These are phyloP conservation scores for Phanerodontia chrysosporium DNA, from an alignment of 768 basidiomycete species.

Conservation along the genomic window DNA sequence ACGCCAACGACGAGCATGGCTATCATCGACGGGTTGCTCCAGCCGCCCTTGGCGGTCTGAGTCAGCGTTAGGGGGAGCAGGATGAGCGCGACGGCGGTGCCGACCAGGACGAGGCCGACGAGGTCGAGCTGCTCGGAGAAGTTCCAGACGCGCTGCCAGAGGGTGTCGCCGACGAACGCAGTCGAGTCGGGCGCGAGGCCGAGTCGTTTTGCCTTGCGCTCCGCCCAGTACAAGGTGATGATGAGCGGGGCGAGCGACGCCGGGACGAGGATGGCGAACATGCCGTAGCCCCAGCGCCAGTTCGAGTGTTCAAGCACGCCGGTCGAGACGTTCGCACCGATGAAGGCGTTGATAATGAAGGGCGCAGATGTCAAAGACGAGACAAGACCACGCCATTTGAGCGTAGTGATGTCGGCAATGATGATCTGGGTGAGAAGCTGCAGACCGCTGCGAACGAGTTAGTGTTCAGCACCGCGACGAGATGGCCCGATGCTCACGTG, in stretches of 20 bases:
- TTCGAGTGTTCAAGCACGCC: slow-evolving; percentile 38
- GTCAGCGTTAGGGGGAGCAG: slow-evolving; percentile 28
- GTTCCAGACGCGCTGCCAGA: slow-evolving; percentile 37
- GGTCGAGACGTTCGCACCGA: slow-evolving; percentile 60
- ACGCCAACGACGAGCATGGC: slow-evolving; percentile 29
- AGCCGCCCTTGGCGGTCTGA: slow-evolving; percentile 19
- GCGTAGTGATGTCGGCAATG: slow-evolving; percentile 26
- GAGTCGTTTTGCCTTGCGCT: slow-evolving; percentile 22
- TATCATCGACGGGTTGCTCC: slow-evolving; percentile 27
- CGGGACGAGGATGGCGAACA: slow-evolving; percentile 31
- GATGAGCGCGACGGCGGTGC: slow-evolving; percentile 26
- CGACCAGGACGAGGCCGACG: slow-evolving; percentile 27
- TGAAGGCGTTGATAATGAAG: slow-evolving; percentile 60
- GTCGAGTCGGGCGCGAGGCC: slow-evolving; percentile 10
- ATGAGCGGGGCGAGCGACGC: slow-evolving; percentile 22
- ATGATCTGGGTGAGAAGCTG: slow-evolving; percentile 53
- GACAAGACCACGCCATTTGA: slow-evolving; percentile 34
- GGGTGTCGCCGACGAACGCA: slow-evolving; percentile 10
- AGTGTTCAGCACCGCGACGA: too few species aligned
- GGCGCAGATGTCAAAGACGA: slow-evolving; percentile 43
- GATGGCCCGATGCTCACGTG: slow-evolving; percentile 37
- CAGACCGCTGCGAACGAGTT: slow-evolving; percentile 46
- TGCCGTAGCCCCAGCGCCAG: slow-evolving; percentile 63
- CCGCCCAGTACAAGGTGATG: slow-evolving; percentile 26
- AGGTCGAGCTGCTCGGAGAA: slow-evolving; percentile 26